Evolutionary conservation across 495 filamentous ascomycete genomes (phyloP), one percentile per base, ranked within the genome.

Genomic region (Aspergillus steynii): DNA sequence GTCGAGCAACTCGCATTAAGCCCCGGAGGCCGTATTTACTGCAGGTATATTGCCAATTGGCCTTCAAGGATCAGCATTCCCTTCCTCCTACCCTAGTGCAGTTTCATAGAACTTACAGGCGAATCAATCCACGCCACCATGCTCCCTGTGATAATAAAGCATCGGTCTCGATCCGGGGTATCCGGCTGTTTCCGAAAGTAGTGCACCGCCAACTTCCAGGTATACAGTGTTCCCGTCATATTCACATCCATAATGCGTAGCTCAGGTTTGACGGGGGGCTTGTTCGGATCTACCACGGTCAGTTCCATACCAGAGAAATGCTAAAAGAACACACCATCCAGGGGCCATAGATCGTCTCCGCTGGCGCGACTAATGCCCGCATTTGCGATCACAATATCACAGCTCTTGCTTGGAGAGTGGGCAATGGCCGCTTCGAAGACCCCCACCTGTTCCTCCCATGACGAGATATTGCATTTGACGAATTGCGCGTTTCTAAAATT

Each of bases 241-340:
- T 81, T 79, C 4, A 80, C 70, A 56, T 75, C 70, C 37, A 80
- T 60, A 45, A 77, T 78, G 47, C 70, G 76, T 14, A 79, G 66
- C 29, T 72, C 66, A 9, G 78, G 77, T 49, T 76, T 73, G 12
- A 62, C 64, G 1, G 76, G 76, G 20, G 69, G 65, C 2, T 50
- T 60, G 32, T 73, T 61, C n/a, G 67, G 60, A 51, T 71, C 75
- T 78, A 53, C 15, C 5, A 3, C 4, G 0, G 31, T 49, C 29
- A 55, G 25, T 54, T 15, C 27, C 4, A 26, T 20, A 29, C 12
- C 31, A 52, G 5, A 34, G 31, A 34, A 7, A 9, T 9, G 3
- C 0, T 29, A 5, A 14, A n/a, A 56, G 47, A 37, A 50, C 50
- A n/a, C 47, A 75, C 71, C 70, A 50, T 74, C 70, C 45, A 75